Evolutionary conservation across 805 yeast genomes (phyloP).

Genomic region (Vanderwaltozyma yarrowii): DNA sequence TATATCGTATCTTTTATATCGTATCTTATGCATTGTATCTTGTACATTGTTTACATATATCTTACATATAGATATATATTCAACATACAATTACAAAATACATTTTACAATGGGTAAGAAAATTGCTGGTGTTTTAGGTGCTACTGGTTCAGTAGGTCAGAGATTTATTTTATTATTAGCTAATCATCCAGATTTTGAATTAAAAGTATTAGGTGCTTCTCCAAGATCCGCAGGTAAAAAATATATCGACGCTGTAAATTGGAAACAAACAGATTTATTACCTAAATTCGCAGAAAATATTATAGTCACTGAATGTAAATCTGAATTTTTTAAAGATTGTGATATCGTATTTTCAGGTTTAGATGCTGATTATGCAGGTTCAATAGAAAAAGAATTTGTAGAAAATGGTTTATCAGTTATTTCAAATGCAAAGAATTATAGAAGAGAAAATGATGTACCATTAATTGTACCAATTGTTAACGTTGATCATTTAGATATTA

Average conservation of each 20-base stretch:
- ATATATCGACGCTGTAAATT: slow-evolving; percentile 75
- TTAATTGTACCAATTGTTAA: slow-evolving; percentile 92
- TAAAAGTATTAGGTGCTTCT: slow-evolving; percentile 84
- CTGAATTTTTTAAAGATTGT: slow-evolving; percentile 73
- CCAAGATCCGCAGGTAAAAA: slow-evolving; percentile 85
- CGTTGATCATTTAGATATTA: slow-evolving; percentile 75
- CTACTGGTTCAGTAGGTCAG: slow-evolving; percentile 97
- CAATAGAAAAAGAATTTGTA: slow-evolving; percentile 75
- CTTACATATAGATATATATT: too few species aligned
- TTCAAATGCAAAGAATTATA: slow-evolving; percentile 93
- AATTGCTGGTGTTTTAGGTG: slow-evolving; percentile 84
- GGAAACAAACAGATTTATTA: slow-evolving; percentile 85
- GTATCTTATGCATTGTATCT: too few species aligned
- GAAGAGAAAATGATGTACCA: slow-evolving; percentile 82
- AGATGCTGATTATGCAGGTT: slow-evolving; percentile 89
- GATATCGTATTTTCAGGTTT: slow-evolving; percentile 92
- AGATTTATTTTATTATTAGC: slow-evolving; percentile 79
- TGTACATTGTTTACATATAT: too few species aligned
- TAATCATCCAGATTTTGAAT: slow-evolving; percentile 82
- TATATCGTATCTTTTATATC: too few species aligned
- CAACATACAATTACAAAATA: too few species aligned
- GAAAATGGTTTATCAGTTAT: slow-evolving; percentile 75
- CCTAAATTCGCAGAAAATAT: slow-evolving; percentile 59
- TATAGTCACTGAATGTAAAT: slow-evolving; percentile 66
- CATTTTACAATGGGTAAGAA: slow-evolving; percentile 30